Base-by-base conservation (phyloP, 1,284 basidiomycete species). In the Pyrrhoderma noxium region DNA sequence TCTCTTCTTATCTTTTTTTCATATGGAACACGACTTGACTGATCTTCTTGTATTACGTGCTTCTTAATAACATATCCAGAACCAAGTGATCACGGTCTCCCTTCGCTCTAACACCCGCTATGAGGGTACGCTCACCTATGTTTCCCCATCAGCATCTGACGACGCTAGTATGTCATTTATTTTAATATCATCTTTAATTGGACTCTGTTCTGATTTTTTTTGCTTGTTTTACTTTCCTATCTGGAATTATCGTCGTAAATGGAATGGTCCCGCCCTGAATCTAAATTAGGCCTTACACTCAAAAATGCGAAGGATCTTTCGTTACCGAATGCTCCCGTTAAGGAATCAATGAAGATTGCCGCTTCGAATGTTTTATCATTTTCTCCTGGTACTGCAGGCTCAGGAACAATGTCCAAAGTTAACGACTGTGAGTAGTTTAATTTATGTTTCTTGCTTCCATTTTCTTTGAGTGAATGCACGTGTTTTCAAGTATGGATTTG, bases 291-390 rank as follows among this genome's bases (percentile, higher is more conserved):
- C 47, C 77, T 89, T 49, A 81, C 80, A 9, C 76, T 91, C 53
- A 82, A 82, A 62, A 82, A 89, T 63, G 82, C 78, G 60, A 83
- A 80, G 66, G 83, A 89, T 58, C 67, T 86, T 52, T 70, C 75
- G 21, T 72, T 67, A 54, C 75, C 81, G 8, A 80, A 79, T 46
- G 76, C 77, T 2, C 76, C 85, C 40, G 72, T 84, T 56, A 84
- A 81, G 64, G 85, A 89, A 44, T 67, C 70, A 5, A 59, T 82
- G 37, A 87, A 88, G 64, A 73, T 90, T 56, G 74, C 80, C 16
- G 75, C 80, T 2, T 75, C 76, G 54, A 85, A 81, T 64, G 85
- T 89, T 60, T 82, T 85, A 19, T 70, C 65, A 41, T 89, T 82
- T 76, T 68, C 75, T 35, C 84, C 86, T 14, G 83, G 82, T n/a